Conservation (phyloP, 441 rosid genomes). For the Macaranga tanarius region DNA sequence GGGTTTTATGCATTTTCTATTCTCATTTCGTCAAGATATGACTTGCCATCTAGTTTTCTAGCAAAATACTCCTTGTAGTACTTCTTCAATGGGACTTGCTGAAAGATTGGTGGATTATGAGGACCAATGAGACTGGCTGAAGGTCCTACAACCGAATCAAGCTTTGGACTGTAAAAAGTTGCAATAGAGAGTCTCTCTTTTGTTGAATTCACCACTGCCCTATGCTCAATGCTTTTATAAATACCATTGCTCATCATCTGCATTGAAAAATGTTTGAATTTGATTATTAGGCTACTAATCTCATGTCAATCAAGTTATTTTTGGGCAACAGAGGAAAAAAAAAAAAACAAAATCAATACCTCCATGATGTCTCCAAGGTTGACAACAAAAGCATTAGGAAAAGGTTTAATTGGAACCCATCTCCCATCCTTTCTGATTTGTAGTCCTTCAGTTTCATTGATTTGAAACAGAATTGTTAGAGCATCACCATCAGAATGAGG, state of each 20-base stretch:
- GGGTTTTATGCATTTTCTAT: neutral
- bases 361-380: slow-evolving; percentile 50
- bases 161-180: slow-evolving; percentile 37
- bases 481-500: slow-evolving; percentile 52
- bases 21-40: slow-evolving; percentile 39
- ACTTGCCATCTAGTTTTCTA: slow-evolving; percentile 39
- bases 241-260: slow-evolving; percentile 52
- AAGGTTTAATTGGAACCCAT: slow-evolving; percentile 40
- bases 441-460: slow-evolving; percentile 41
- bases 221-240: slow-evolving; percentile 48
- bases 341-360: slow-evolving; percentile 17
- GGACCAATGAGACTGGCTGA: slow-evolving; percentile 34
- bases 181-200: slow-evolving; percentile 45
- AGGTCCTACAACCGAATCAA: slow-evolving; percentile 39
- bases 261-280: neutral
- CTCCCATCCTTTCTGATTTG: slow-evolving; percentile 40
- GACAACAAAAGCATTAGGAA: slow-evolving; percentile 21
- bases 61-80: slow-evolving; percentile 43
- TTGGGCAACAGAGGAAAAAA: no score
- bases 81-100: slow-evolving; percentile 30
- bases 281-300: no score
- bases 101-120: slow-evolving; percentile 31
- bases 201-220: slow-evolving; percentile 39
- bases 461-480: slow-evolving; percentile 42
- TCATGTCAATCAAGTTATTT: no score